Conservation (phyloP, 768 basidiomycete species). For the Lactarius trivialis region DNA sequence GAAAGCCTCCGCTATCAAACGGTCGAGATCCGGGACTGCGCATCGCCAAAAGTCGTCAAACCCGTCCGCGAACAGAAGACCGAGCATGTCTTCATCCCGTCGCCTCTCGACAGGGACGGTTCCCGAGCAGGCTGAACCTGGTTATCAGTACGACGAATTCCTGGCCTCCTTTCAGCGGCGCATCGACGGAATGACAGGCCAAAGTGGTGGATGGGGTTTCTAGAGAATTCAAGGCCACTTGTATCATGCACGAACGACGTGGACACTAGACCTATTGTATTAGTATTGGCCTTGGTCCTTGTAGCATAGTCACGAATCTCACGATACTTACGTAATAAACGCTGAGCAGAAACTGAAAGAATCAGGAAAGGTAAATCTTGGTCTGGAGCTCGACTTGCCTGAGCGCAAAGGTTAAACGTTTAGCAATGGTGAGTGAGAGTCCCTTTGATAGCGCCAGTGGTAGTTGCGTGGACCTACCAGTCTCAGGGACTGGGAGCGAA, state of each 20-base stretch:
- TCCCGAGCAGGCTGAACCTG: background rate
- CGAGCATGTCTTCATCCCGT: background rate
- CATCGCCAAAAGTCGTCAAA: background rate
- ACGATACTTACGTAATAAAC: background rate
- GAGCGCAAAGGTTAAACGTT: background rate
- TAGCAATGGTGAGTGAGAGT: background rate
- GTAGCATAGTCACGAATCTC: background rate
- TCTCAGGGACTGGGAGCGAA: background rate
- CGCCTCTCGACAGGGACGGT: background rate
- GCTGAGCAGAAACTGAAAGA: too few relatives aligned
- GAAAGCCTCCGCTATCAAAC: background rate
- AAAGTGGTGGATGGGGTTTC: slow-evolving; percentile 18
- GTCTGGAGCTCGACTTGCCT: background rate
- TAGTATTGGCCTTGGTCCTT: background rate
- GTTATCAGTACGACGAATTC: slow-evolving; percentile 13
- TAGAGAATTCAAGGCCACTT: background rate
- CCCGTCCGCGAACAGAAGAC: background rate
- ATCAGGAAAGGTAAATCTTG: background rate
- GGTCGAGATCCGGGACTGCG: background rate
- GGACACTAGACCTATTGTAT: background rate
- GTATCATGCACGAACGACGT: background rate
- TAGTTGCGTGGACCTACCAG: background rate
- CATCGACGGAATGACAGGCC: slow-evolving; percentile 18
- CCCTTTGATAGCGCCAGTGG: background rate
- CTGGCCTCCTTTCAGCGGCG: slow-evolving; percentile 15